Evolutionary conservation across 208 protist genomes (phyloP).

Genomic region (Borovskyia barvae): DNA sequence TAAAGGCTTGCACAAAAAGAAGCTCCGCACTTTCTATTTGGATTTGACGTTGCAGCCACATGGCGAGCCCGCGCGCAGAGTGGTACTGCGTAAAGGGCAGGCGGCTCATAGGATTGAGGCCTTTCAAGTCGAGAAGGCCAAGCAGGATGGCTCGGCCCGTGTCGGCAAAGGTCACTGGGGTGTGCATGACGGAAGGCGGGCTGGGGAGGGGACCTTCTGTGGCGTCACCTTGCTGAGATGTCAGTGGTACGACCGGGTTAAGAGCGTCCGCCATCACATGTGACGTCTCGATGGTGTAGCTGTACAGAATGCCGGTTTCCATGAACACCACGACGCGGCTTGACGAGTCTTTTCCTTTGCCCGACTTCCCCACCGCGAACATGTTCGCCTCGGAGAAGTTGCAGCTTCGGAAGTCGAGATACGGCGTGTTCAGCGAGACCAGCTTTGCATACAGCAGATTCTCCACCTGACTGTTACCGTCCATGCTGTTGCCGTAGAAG

Average conservation of each 20-base stretch:
- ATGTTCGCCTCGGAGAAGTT: slow-evolving; percentile 93
- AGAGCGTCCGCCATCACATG: slow-evolving; percentile 74
- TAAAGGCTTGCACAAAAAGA: slow-evolving; percentile 66
- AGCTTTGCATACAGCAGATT: slow-evolving; percentile 90
- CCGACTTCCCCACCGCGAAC: slow-evolving; percentile 84
- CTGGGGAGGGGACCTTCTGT: slow-evolving; percentile 7
- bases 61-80: slow-evolving; percentile 44
- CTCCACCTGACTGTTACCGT: slow-evolving; percentile 58
- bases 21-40: slow-evolving; percentile 72
- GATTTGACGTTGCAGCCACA: slow-evolving; percentile 76
- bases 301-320: slow-evolving; percentile 75
- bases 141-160: slow-evolving; percentile 77
- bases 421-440: slow-evolving; percentile 87
- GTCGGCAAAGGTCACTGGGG: slow-evolving; percentile 61
- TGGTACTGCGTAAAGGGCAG: slow-evolving; percentile 57
- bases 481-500: slow-evolving; percentile 93
- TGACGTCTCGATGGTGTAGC: slow-evolving; percentile 92
- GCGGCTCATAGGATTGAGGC: slow-evolving; percentile 75
- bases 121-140: slow-evolving; percentile 77
- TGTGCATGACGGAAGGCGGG: slow-evolving; percentile 31
- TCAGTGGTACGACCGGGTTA: slow-evolving; percentile 41
- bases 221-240: slow-evolving; percentile 32
- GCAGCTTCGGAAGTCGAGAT: slow-evolving; percentile 90
- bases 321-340: slow-evolving; percentile 83
- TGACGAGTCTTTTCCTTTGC: slow-evolving; percentile 89